A percentile compares a stretch with the other conserved stretches of the same genome.
Evolutionary conservation across 1,284 basidiomycete species (phyloP).

Genomic region (Psilocybe mexicana): DNA sequence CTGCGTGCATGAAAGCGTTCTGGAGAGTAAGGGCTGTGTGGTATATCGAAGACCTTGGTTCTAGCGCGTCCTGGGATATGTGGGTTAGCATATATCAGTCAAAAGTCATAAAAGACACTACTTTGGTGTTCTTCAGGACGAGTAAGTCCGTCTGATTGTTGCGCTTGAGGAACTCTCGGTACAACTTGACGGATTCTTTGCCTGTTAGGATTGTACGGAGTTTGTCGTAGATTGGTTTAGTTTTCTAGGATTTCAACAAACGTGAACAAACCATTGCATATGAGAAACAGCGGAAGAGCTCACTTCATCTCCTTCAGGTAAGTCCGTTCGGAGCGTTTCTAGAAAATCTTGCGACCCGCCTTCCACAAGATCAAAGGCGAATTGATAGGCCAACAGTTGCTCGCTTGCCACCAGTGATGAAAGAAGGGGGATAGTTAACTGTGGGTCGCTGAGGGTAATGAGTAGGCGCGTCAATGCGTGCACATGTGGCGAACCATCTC

Average conservation of each 20-base stretch:
- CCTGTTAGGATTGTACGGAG: constrained; percentile 84
- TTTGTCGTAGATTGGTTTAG: constrained; percentile 65
- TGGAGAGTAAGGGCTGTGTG: constrained; percentile 94
- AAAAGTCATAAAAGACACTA: constrained; percentile 25
- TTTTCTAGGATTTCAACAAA: constrained; percentile 40
- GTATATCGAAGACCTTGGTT: constrained; percentile 92
- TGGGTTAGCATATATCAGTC: neutral
- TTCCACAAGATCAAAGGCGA: constrained; percentile 92
- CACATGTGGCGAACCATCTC: constrained; percentile 72
- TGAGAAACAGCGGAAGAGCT: constrained; percentile 11
- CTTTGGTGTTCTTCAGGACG: constrained; percentile 91
- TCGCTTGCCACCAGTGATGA: constrained; percentile 71
- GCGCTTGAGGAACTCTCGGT: constrained; percentile 91
- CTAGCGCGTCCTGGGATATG: constrained; percentile 74
- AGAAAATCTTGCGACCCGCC: constrained; percentile 92
- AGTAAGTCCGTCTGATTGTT: constrained; percentile 92
- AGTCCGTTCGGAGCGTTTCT: constrained; percentile 63
- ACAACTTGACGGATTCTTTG: constrained; percentile 87
- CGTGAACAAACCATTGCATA: neutral
- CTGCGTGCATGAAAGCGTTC: constrained; percentile 95
- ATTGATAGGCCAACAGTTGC: constrained; percentile 84
- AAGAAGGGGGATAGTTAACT: constrained; percentile 72
- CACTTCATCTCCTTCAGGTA: constrained; percentile 69
- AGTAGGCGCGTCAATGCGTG: constrained; percentile 84
- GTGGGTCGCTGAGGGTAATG: constrained; percentile 80